phyloP scores from a whole-genome alignment of 2,329 filamentous ascomycete species.

The Aspergillus novoparasiticus region DNA sequence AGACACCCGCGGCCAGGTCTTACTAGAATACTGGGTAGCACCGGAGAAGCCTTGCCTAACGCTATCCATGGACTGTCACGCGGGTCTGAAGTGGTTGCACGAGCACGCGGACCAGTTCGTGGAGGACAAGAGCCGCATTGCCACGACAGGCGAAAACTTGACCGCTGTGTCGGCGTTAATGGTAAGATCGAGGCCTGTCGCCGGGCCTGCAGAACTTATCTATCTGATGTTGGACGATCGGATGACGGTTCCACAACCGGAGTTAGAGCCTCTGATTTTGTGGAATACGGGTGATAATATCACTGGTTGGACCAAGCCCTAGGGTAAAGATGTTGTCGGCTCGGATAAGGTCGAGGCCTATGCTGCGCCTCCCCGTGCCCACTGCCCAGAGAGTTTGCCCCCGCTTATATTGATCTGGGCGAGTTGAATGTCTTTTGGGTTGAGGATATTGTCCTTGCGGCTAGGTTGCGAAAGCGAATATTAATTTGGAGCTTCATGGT shows the following conservation, averaged over 20 bases:
- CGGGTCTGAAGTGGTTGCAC: constrained; percentile 41
- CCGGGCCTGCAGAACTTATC: constrained; percentile 43
- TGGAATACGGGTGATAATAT: constrained; percentile 45
- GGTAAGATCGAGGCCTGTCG: constrained; percentile 36
- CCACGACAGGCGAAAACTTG: constrained; percentile 47
- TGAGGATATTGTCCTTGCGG: constrained; percentile 44
- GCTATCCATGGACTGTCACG: constrained; percentile 29
- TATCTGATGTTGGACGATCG: constrained; percentile 54
- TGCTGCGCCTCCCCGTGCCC: constrained; percentile 41
- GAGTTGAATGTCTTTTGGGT: constrained; percentile 49
- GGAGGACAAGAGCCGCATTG: constrained; percentile 45
- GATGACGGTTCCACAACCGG: constrained; percentile 32
- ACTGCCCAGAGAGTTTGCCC: constrained; percentile 44
- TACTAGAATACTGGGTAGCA: constrained; percentile 30
- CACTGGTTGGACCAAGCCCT: constrained; percentile 46
- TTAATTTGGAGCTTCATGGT: constrained; percentile 49
- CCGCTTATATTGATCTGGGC: constrained; percentile 49
- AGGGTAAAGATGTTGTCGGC: constrained; percentile 38
- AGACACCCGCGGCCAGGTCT: constrained; percentile 23
- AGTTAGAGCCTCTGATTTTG: constrained; percentile 35
- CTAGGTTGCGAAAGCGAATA: constrained; percentile 44
- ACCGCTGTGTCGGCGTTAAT: constrained; percentile 44
- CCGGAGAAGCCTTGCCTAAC: constrained; percentile 28
- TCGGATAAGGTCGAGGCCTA: constrained; percentile 37
- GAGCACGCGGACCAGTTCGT: constrained; percentile 43